These are phyloP conservation scores for Cryptococcus maquisensis DNA, from an alignment of 1,284 basidiomycete genomes.

Conservation along the genomic window DNA sequence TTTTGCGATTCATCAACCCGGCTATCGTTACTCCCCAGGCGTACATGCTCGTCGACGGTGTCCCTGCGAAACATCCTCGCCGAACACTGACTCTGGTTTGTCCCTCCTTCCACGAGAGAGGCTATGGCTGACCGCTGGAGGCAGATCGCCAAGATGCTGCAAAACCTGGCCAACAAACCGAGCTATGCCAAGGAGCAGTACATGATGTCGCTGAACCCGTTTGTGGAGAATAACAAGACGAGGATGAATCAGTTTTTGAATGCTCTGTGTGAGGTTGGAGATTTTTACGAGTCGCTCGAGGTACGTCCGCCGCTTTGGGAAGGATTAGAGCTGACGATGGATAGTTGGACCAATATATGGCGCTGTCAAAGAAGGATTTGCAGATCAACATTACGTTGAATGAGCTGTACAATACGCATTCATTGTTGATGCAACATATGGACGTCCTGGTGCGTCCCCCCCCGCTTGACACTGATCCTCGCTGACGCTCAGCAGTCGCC, in stretches of 20 bases:
- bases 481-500: constrained; percentile 66
- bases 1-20: constrained; percentile 98
- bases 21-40: constrained; percentile 99
- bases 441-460: constrained; percentile 72
- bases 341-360: constrained; percentile 99
- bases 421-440: constrained; percentile 88
- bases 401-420: constrained; percentile 97
- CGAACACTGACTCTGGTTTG: constrained; percentile 87
- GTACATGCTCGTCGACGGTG: constrained; percentile 97
- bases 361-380: constrained; percentile 95
- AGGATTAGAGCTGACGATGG: background rate
- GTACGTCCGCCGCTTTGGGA: constrained; percentile 50
- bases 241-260: constrained; percentile 97
- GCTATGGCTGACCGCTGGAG: constrained; percentile 7
- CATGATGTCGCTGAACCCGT: constrained; percentile 97
- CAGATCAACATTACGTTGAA: constrained; percentile 99
- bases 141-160: constrained; percentile 98
- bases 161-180: constrained; percentile 98
- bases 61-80: constrained; percentile 94
- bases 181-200: constrained; percentile 96
- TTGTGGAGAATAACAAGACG: constrained; percentile 96
- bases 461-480: background rate
- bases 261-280: constrained; percentile 93
- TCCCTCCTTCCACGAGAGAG: constrained; percentile 3
- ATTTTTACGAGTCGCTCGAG: constrained; percentile 99